A percentile compares a stretch with the other conserved stretches of the same genome.
Evolutionary conservation across 345 rosid genomes (phyloP).

Genomic region (Xanthoceras sorbifolium): DNA sequence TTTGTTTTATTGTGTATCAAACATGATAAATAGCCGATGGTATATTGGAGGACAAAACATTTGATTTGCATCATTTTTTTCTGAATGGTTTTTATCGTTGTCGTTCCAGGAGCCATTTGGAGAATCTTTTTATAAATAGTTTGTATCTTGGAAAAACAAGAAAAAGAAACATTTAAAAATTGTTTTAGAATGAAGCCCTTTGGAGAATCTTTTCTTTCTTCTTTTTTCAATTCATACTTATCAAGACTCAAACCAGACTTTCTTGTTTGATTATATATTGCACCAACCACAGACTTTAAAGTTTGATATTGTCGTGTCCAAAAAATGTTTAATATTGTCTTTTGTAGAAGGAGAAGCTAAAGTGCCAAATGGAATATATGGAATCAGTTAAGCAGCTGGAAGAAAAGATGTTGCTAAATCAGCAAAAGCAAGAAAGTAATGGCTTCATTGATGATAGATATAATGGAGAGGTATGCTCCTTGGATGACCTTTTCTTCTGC

Average conservation of each 20-base stretch:
- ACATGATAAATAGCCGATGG: neutral
- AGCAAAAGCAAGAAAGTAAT: constrained; percentile 52
- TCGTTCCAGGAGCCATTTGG: neutral
- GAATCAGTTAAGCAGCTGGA: constrained; percentile 92
- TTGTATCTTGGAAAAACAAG: neutral
- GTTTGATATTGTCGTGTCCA: neutral
- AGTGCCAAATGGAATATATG: constrained; percentile 89
- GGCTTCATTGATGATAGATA: constrained; percentile 44
- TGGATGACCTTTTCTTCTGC: neutral
- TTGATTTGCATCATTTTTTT: neutral
- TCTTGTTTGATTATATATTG: neutral
- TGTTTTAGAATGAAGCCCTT: constrained; percentile 1
- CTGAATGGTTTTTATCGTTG: neutral
- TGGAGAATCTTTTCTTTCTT: neutral
- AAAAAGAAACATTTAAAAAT: neutral
- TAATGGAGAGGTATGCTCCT: constrained; percentile 51
- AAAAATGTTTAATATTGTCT: neutral
- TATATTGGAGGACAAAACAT: neutral
- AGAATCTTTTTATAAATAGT: too few relatives aligned
- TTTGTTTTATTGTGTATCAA: neutral
- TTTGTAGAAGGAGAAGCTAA: constrained; percentile 75
- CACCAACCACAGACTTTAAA: neutral
- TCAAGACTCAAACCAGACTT: neutral
- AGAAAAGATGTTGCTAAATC: constrained; percentile 73
- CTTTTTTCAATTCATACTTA: neutral